These are phyloP conservation scores for Boletellus deceptivus DNA, from an alignment of 1,284 basidiomycete species.

Conservation along the genomic window DNA sequence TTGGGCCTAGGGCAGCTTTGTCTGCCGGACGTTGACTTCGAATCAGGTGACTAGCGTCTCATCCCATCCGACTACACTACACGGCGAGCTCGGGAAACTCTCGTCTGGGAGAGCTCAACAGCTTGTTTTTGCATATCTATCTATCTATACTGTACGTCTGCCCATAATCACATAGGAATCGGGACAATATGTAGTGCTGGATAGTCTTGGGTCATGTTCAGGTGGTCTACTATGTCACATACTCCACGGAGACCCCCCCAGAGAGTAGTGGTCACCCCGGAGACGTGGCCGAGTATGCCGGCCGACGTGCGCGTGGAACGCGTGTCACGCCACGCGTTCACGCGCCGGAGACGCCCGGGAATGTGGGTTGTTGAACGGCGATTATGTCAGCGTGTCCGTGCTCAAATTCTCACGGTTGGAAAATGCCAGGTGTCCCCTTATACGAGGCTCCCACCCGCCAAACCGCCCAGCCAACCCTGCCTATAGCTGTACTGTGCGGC, in stretches of 20 bases:
- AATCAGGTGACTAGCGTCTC: slow-evolving; percentile 14
- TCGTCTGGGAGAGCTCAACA: background rate
- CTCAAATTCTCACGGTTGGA: slow-evolving; percentile 35
- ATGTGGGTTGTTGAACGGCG: slow-evolving; percentile 32
- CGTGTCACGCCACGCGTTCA: slow-evolving; percentile 12
- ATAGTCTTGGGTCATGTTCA: too few relatives aligned
- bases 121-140: slow-evolving; percentile 13
- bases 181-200: background rate
- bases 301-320: slow-evolving; percentile 13
- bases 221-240: too few relatives aligned
- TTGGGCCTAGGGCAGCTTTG: slow-evolving; percentile 71
- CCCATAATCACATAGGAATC: slow-evolving; percentile 15
- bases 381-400: slow-evolving; percentile 39
- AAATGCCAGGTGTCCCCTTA: slow-evolving; percentile 32
- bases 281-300: slow-evolving; percentile 21
- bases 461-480: slow-evolving; percentile 38
- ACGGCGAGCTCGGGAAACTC: slow-evolving; percentile 7
- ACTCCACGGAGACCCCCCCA: slow-evolving; percentile 15
- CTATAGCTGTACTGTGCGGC: slow-evolving; percentile 37
- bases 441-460: slow-evolving; percentile 39
- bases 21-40: slow-evolving; percentile 41
- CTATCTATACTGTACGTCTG: slow-evolving; percentile 18
- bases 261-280: slow-evolving; percentile 13
- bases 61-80: background rate
- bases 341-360: slow-evolving; percentile 28